Percentiles rank a stretch among this genome's conserved stretches.
These are phyloP conservation scores for Ophiocordyceps sinensis DNA, from an alignment of 2,329 filamentous ascomycete species.

Conservation along the genomic window DNA sequence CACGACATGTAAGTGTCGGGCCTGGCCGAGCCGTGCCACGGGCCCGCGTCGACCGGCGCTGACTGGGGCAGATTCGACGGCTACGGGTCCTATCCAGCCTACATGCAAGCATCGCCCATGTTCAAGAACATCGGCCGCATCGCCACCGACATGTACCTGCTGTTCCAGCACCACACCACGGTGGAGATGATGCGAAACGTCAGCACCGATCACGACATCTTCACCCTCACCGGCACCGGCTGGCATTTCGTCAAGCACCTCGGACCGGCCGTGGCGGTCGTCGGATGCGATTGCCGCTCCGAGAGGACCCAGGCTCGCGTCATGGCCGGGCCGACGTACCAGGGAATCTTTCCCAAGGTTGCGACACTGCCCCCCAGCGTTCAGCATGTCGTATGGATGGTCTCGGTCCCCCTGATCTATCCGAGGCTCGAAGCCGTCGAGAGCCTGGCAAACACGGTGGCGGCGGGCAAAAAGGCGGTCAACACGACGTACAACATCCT, in stretches of 20 bases:
- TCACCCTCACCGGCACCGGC: conserved; percentile 90
- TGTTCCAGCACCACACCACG: conserved; percentile 97
- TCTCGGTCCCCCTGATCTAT: conserved; percentile 82
- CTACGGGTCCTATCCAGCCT: conserved; percentile 91
- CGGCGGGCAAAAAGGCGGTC: conserved; percentile 90
- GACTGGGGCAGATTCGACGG: conserved; percentile 63
- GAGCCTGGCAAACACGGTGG: conserved; percentile 77
- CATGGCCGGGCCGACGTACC: conserved; percentile 91
- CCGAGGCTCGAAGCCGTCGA: conserved; percentile 85
- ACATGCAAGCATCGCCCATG: conserved; percentile 95
- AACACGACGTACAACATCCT: conserved; percentile 94
- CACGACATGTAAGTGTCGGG: conserved; percentile 75
- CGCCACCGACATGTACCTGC: conserved; percentile 91
- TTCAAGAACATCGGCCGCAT: conserved; percentile 97
- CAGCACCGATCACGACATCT: conserved; percentile 76
- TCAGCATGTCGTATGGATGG: conserved; percentile 94
- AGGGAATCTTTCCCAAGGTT: conserved; percentile 92
- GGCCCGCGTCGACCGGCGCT: background rate
- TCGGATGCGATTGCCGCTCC: conserved; percentile 82
- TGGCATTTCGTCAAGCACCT: conserved; percentile 99
- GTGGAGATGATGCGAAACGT: conserved; percentile 85
- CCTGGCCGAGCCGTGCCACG: too few relatives aligned
- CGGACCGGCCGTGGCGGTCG: conserved; percentile 76
- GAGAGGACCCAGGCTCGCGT: conserved; percentile 85
- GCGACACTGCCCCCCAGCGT: conserved; percentile 81